These are phyloP conservation scores for Penicillium sp. DNA, from an alignment of 2,329 filamentous ascomycete genomes.

Conservation along the genomic window DNA sequence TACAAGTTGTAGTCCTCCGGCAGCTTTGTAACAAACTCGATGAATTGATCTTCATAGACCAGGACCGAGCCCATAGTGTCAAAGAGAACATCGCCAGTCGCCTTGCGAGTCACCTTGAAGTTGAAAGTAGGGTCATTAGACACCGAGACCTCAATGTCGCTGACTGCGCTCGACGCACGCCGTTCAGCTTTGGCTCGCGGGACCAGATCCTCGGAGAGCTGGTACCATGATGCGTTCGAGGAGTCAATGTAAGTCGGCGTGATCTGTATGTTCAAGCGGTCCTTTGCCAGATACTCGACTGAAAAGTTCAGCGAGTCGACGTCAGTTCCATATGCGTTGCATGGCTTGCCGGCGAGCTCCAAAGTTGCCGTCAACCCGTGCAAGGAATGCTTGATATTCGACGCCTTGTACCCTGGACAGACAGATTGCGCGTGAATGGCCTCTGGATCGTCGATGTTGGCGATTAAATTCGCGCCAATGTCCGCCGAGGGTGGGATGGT, in stretches of 20 bases:
- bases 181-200: constrained; percentile 49
- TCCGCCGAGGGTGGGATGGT: constrained; percentile 47
- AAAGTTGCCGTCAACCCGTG: constrained; percentile 50
- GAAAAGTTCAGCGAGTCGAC: constrained; percentile 60
- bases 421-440: constrained; percentile 58
- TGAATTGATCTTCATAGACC: constrained; percentile 71
- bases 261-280: constrained; percentile 66
- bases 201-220: constrained; percentile 59
- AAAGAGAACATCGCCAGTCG: constrained; percentile 61
- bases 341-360: constrained; percentile 49
- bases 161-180: constrained; percentile 33
- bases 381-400: constrained; percentile 42
- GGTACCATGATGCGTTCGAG: constrained; percentile 61
- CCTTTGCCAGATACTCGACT: constrained; percentile 60
- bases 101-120: constrained; percentile 53
- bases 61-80: constrained; percentile 58
- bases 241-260: constrained; percentile 57
- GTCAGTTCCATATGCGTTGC: constrained; percentile 74
- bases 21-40: constrained; percentile 62
- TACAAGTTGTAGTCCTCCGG: constrained; percentile 70
- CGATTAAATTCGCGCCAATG: constrained; percentile 47
- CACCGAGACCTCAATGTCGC: constrained; percentile 50
- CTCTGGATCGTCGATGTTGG: constrained; percentile 60
- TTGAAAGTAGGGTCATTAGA: constrained; percentile 54
- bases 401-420: constrained; percentile 57